Conservation (phyloP, 75 land plant species). For the Pinus albicaulis region DNA sequence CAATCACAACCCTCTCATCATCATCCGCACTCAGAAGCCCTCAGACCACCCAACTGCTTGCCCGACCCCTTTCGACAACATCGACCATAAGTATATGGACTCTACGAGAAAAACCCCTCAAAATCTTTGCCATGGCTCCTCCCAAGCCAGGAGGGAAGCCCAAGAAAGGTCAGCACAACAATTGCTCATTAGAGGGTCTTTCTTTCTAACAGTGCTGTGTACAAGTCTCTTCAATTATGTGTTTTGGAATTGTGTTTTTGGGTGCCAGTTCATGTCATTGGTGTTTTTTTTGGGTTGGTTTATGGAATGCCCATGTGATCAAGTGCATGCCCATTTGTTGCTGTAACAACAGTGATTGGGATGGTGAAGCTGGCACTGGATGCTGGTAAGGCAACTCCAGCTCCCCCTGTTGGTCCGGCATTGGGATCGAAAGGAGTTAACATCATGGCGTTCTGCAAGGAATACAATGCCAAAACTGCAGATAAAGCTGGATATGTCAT, state of each 20-base stretch:
- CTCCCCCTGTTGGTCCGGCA: conserved; percentile 98
- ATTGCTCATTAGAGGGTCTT: neutral
- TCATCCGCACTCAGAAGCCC: neutral
- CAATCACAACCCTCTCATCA: neutral
- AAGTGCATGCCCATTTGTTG: neutral
- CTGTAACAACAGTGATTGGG: conserved; percentile 60
- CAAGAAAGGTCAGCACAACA: conserved; percentile 38
- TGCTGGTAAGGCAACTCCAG: conserved; percentile 98
- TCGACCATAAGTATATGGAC: neutral
- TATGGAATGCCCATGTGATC: neutral
- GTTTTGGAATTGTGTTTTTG: neutral
- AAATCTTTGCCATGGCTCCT: conserved; percentile 61
- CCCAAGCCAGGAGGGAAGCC: conserved; percentile 53
- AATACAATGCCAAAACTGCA: conserved; percentile 95
- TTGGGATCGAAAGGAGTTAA: conserved; percentile 96
- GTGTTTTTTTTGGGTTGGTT: neutral
- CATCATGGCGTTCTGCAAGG: conserved; percentile 97
- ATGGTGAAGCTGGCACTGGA: conserved; percentile 89
- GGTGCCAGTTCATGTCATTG: neutral
- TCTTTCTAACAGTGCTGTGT: neutral
- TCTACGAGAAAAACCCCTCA: conserved; percentile 18
- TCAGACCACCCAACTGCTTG: neutral
- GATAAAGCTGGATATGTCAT: conserved; percentile 91
- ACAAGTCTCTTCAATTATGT: neutral
- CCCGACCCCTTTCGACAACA: neutral